Conservation (phyloP, 129 eudicot species). For the Silybum marianum region DNA sequence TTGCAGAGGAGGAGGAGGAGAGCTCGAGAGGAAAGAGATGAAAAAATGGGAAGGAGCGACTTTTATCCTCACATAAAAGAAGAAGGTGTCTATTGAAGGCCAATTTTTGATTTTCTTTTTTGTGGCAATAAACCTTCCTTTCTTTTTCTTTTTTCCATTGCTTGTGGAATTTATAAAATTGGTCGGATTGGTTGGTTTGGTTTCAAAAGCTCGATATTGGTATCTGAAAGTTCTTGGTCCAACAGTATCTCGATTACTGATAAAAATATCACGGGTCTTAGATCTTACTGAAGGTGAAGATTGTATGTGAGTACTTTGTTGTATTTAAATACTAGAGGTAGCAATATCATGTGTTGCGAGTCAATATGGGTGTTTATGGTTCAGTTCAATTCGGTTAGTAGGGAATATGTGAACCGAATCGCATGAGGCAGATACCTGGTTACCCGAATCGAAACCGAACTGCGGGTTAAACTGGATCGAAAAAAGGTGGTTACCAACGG, state of each 20-base stretch:
- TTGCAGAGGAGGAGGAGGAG: neutral
- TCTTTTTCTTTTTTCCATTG: neutral
- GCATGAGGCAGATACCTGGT: too few relatives aligned
- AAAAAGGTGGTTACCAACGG: too few relatives aligned
- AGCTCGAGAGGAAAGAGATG: constrained; percentile 24
- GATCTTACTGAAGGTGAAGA: neutral
- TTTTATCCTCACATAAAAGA: constrained; percentile 30
- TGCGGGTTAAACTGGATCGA: too few relatives aligned
- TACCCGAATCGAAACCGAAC: too few relatives aligned
- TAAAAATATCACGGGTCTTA: neutral
- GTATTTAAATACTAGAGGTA: too few relatives aligned
- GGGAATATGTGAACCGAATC: too few relatives aligned
- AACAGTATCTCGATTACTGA: too few relatives aligned
- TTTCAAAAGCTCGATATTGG: neutral
- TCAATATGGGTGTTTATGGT: too few relatives aligned
- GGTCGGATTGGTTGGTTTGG: neutral
- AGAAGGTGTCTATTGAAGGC: neutral
- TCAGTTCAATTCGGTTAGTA: too few relatives aligned
- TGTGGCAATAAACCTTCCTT: constrained; percentile 18
- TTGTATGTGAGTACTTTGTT: neutral
- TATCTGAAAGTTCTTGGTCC: too few relatives aligned
- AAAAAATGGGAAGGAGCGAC: constrained; percentile 16
- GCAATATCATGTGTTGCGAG: too few relatives aligned
- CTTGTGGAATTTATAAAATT: neutral
- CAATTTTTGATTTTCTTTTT: constrained; percentile 15